Evolutionary conservation across 306 rosid species (phyloP).

Genomic region (Vigna radiata): DNA sequence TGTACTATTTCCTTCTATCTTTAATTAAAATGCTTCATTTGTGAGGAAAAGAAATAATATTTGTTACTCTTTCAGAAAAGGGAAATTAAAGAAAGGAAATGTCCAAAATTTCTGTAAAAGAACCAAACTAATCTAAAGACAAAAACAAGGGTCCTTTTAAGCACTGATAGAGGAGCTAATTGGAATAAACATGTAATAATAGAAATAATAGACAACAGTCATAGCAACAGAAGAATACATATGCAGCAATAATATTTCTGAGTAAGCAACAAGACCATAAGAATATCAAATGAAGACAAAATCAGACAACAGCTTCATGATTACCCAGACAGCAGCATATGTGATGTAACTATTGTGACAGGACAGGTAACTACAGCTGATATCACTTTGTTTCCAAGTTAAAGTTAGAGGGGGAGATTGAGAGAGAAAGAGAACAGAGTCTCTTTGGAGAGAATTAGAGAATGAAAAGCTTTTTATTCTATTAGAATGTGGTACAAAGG

Average conservation of each 20-base stretch:
- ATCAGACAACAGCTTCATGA: neutral
- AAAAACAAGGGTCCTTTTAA: neutral
- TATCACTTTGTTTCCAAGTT: neutral
- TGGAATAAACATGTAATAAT: neutral
- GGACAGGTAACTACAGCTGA: neutral
- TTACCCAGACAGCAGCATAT: neutral
- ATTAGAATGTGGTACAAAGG: neutral
- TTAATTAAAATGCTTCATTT: neutral
- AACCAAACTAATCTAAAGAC: neutral
- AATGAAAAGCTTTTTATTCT: neutral
- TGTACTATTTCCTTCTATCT: neutral
- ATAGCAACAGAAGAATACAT: neutral
- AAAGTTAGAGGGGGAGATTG: neutral
- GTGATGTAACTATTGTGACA: neutral
- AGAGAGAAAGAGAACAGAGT: neutral
- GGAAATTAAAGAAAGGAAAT: neutral
- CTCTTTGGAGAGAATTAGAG: neutral
- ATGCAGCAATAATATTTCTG: conserved; percentile 1
- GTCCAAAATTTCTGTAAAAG: neutral
- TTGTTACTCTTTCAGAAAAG: neutral
- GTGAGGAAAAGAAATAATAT: neutral
- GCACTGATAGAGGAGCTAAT: neutral
- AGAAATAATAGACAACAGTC: neutral
- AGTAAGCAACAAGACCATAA: conserved; percentile 10
- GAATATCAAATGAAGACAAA: conserved; percentile 7